These are phyloP conservation scores for Ormosia semicastrata DNA, from an alignment of 306 rosid species.

Conservation along the genomic window DNA sequence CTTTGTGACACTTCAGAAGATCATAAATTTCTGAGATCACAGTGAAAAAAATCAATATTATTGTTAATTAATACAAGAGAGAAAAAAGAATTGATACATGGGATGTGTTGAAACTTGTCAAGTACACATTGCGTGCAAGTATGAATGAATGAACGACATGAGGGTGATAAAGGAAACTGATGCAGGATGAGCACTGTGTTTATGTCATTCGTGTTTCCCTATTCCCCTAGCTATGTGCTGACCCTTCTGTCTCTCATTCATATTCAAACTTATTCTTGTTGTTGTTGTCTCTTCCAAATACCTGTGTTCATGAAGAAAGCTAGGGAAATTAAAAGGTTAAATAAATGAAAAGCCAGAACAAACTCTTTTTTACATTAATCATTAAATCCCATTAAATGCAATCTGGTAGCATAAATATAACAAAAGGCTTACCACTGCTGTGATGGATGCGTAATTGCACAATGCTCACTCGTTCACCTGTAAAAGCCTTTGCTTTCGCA, in stretches of 20 bases:
- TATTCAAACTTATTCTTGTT: slow-evolving; percentile 22
- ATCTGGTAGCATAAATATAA: background rate
- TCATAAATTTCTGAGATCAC: slow-evolving; percentile 1
- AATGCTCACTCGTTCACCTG: slow-evolving; percentile 11
- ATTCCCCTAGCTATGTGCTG: slow-evolving; percentile 31
- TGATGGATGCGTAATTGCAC: background rate
- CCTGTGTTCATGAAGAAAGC: slow-evolving; percentile 32
- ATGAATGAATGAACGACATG: slow-evolving; percentile 17
- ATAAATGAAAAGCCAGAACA: slow-evolving; percentile 10
- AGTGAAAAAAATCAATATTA: background rate
- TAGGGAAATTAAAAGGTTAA: slow-evolving; percentile 18
- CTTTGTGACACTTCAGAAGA: slow-evolving; percentile 16
- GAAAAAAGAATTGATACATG: background rate
- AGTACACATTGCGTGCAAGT: slow-evolving; percentile 36
- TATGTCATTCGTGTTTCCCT: slow-evolving; percentile 33
- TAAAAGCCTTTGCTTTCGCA: background rate
- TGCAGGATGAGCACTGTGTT: slow-evolving; percentile 30
- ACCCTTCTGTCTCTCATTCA: slow-evolving; percentile 32
- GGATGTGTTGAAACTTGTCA: background rate
- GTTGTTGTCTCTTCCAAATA: slow-evolving; percentile 24
- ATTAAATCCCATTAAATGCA: background rate
- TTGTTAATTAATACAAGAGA: background rate
- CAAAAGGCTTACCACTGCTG: background rate
- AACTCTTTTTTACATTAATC: slow-evolving; percentile 22
- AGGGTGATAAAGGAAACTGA: slow-evolving; percentile 17